phyloP scores from a whole-genome alignment of 257 asterid species.

The Petunia axillaris region DNA sequence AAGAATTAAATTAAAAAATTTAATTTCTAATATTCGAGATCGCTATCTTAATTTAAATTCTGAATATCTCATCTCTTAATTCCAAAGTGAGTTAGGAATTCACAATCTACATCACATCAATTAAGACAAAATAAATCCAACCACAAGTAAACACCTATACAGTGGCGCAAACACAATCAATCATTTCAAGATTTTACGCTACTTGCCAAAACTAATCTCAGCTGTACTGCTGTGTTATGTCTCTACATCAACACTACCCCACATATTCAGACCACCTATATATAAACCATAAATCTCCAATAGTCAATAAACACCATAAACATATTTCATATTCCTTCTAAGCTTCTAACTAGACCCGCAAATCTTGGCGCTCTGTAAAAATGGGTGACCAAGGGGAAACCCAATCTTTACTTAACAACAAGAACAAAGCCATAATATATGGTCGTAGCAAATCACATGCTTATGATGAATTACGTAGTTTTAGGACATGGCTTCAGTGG shows the following conservation, averaged over 20 bases:
- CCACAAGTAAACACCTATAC: neutral
- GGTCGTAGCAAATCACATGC: constrained; percentile 65
- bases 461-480: constrained; percentile 69
- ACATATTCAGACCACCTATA: neutral
- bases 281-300: neutral
- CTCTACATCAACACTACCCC: neutral
- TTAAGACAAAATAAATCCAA: no score
- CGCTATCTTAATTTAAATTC: no score
- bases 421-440: constrained; percentile 28
- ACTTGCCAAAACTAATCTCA: neutral
- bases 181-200: neutral
- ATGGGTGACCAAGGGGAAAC: constrained; percentile 46
- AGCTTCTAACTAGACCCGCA: constrained; percentile 17
- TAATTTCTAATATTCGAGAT: no score
- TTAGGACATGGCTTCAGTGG: constrained; percentile 85
- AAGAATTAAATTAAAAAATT: no score
- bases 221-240: neutral
- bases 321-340: no score
- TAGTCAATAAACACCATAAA: neutral
- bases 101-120: no score
- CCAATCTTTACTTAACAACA: constrained; percentile 32
- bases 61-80: no score
- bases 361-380: neutral
- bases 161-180: neutral
- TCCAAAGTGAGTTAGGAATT: no score